A percentile compares a stretch with the other conserved stretches of the same genome.
Evolutionary conservation across 2,329 filamentous ascomycete genomes (phyloP).

Genomic region (Ambrosiella xylebori): DNA sequence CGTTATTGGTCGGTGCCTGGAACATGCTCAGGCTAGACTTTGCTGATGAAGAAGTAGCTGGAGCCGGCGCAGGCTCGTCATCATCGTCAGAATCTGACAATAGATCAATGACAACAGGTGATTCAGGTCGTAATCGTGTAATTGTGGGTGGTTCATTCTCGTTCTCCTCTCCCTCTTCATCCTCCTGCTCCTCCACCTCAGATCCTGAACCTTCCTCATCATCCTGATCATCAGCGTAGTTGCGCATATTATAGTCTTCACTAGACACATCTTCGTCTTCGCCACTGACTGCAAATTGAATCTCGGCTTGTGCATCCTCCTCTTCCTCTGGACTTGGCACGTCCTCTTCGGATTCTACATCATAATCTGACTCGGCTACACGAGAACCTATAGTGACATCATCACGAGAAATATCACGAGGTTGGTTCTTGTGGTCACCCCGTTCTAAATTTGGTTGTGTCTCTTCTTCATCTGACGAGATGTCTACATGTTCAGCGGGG

Average conservation of each 20-base stretch:
- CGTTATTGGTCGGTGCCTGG: neutral
- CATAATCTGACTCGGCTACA: conserved; percentile 17
- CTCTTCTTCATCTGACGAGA: neutral
- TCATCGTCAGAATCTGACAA: conserved; percentile 30
- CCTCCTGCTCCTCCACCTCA: conserved; percentile 7
- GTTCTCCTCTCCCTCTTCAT: conserved; percentile 14
- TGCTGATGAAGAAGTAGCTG: neutral
- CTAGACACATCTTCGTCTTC: conserved; percentile 15
- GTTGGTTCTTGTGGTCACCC: conserved; percentile 14
- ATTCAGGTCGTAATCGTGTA: conserved; percentile 14
- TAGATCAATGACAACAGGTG: conserved; percentile 29
- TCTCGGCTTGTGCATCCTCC: conserved; percentile 14
- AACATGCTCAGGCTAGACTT: neutral
- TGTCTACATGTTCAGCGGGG: neutral
- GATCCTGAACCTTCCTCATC: conserved; percentile 12
- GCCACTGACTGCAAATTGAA: conserved; percentile 13
- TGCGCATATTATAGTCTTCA: conserved; percentile 16
- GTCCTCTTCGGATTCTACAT: conserved; percentile 16
- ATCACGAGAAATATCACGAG: conserved; percentile 19
- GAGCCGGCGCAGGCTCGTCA: conserved; percentile 8
- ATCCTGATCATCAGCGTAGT: conserved; percentile 16
- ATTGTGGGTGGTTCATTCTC: conserved; percentile 10
- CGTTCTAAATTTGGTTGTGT: conserved; percentile 1
- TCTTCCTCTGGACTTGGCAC: conserved; percentile 15
- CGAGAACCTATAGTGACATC: conserved; percentile 17